Base-by-base conservation (phyloP, 768 basidiomycete genomes). In the Mycena crocata region DNA sequence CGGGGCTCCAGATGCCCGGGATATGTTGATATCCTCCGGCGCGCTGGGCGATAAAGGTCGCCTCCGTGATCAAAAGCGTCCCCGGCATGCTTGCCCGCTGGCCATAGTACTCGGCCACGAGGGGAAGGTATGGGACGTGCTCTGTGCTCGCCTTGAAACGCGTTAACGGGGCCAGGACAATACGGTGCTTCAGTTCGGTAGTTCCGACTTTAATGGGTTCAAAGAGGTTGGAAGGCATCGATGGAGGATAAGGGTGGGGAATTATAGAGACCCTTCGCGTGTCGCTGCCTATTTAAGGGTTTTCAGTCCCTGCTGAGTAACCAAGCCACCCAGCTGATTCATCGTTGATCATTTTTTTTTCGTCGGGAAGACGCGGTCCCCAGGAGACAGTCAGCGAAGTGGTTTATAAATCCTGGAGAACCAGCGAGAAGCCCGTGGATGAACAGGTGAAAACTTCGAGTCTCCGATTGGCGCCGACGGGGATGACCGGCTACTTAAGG, bases 1-100 rank as follows among this genome's bases (percentile, higher is more conserved):
- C 68, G 0, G 48, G 34, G 39, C 62, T 71, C 67, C 68, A 73
- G 23, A 73, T 73, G 1, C 72, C 72, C 14, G 72, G 72, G 42
- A 66, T 35, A 24, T 77, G 68, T 0, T 57, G 44, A 75, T 64
- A 37, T 56, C 75, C 66, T 68, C 77, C 56, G 42, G 75, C 73
- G 17, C 61, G 39, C 26, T 28, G 73, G 39, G 72, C 73, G 59
- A 83, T 75, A 59, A 74, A 73, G 15, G 82, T 84, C 0, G 78
- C 85, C 69, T 85, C 84, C 1, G 82, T 73, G 64, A 86, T 78
- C 5, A 80, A 64, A 28, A 84, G 74, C 13, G 80, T 78, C 1
- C 82, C 82, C 0, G 77, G 74, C 28, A 69, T 63, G 42, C 72
- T 72, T 6, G 74, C 76, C 12, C 78, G 73, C 57, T 80, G 78